These are phyloP conservation scores for Blumeria graminis DNA, from an alignment of 2,329 filamentous ascomycete genomes.

Conservation along the genomic window DNA sequence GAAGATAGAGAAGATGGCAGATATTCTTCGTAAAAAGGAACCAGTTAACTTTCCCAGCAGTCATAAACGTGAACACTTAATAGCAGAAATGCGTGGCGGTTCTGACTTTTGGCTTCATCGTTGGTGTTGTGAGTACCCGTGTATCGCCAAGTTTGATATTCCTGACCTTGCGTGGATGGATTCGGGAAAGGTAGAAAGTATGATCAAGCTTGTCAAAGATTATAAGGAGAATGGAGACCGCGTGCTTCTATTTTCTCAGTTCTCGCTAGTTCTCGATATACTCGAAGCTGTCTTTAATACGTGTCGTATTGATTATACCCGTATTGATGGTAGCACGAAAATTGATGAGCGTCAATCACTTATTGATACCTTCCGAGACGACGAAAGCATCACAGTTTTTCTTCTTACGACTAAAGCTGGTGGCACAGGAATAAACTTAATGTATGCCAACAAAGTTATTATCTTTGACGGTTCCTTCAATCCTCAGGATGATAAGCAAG, in stretches of 20 bases:
- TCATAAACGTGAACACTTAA: slow-evolving; percentile 24
- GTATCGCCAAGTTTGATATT: slow-evolving; percentile 30
- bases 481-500: slow-evolving; percentile 93
- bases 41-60: slow-evolving; percentile 25
- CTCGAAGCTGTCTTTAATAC: slow-evolving; percentile 59
- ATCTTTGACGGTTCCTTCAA: slow-evolving; percentile 97
- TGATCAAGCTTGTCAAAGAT: slow-evolving; percentile 46
- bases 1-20: slow-evolving; percentile 52
- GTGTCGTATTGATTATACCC: slow-evolving; percentile 49
- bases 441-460: slow-evolving; percentile 88
- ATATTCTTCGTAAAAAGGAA: slow-evolving; percentile 49
- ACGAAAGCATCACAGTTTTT: slow-evolving; percentile 65
- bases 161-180: slow-evolving; percentile 28
- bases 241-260: slow-evolving; percentile 78
- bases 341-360: slow-evolving; percentile 67
- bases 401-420: slow-evolving; percentile 82
- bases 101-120: slow-evolving; percentile 42
- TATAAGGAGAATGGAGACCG: slow-evolving; percentile 68
- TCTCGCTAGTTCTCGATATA: slow-evolving; percentile 77
- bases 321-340: slow-evolving; percentile 66
- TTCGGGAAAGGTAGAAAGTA: slow-evolving; percentile 64
- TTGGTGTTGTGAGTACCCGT: slow-evolving; percentile 34
- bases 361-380: slow-evolving; percentile 63
- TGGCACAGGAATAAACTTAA: slow-evolving; percentile 91
- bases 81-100: slow-evolving; percentile 29